A percentile compares a stretch with the other conserved stretches of the same genome.
phyloP scores from a whole-genome alignment of 495 filamentous ascomycete species.

The Penicillium longicatenatum region DNA sequence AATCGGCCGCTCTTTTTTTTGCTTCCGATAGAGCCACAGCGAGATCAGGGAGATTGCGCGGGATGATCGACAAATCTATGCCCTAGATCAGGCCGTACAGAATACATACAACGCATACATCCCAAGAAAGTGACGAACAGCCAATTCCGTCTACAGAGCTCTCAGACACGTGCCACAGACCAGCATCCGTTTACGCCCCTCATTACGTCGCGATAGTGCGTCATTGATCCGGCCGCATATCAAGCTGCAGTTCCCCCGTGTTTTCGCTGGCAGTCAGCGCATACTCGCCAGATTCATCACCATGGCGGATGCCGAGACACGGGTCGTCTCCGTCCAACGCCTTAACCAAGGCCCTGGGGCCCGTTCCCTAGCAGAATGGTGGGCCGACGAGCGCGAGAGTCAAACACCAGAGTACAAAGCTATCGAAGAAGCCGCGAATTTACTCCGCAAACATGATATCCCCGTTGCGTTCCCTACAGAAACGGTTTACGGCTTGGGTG shows the following conservation, averaged over 20 bases:
- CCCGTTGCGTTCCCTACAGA: constrained; percentile 97
- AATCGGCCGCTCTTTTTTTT: constrained; percentile 11
- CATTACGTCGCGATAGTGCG: constrained; percentile 25
- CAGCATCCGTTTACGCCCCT: constrained; percentile 6
- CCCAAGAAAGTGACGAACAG: not conserved
- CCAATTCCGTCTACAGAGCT: constrained; percentile 7
- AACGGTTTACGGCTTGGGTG: constrained; percentile 95
- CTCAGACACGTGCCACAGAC: constrained; percentile 16
- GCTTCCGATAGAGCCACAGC: constrained; percentile 5
- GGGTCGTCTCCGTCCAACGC: constrained; percentile 45
- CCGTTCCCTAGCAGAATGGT: constrained; percentile 48
- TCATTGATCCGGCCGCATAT: constrained; percentile 25
- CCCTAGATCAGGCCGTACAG: constrained; percentile 5
- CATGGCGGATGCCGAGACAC: constrained; percentile 31
- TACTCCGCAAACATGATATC: constrained; percentile 61
- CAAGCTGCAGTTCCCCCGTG: constrained; percentile 39
- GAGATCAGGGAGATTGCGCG: constrained; percentile 10
- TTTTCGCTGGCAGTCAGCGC: constrained; percentile 40
- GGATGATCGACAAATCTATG: constrained; percentile 18
- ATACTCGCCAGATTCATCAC: constrained; percentile 33
- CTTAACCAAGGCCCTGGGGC: constrained; percentile 42
- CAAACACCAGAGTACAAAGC: constrained; percentile 41
- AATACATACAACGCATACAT: not conserved
- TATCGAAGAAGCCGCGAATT: constrained; percentile 56
- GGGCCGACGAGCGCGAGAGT: constrained; percentile 40